Base-by-base conservation (phyloP, 139 green algal species). In the Dunaliella sp. region DNA sequence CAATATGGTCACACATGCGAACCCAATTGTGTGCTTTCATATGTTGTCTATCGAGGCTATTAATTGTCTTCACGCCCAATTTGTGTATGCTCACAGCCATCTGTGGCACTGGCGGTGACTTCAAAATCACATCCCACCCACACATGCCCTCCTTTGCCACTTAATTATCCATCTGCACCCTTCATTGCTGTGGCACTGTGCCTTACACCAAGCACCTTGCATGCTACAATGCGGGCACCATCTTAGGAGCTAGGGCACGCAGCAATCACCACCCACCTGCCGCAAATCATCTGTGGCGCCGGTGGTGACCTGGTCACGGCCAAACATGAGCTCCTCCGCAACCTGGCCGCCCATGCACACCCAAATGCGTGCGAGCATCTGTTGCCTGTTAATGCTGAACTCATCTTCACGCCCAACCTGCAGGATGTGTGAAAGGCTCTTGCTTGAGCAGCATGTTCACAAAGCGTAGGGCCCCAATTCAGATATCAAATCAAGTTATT, bases 241-340 rank as follows among this genome's bases (percentile, higher is more conserved):
- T 81, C 26, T 24, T 22, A 36, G 25, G 22, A 31, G 21, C 75
- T 16, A 34, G 75, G 25, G 16, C 58, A 32, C n/a, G n/a, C n/a
- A n/a, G n/a, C n/a, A n/a, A n/a, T n/a, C n/a, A 76, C 26, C 33
- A 35, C 31, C 38, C 16, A 91, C 97, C 85, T 96, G 91, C 38
- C 92, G 83, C 73, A 99, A 91, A 90, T 99, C 97, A 7, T 88
- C 92, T 21, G 91, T 95, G 31, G 95, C 96, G 1, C 97, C 96
- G 1, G 92, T 95, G 65, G 84, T 88, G 30, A 95, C 93, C 82
- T 95, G 84, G 81, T 99, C 96, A 25, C 38, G 31, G 12, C 97
- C 97, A 89, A 99, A 99, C n/a, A 99, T 95, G 31, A 99, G 90
- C 93, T 98, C 97, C 94, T 99, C 97, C 3, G 97, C 97, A 25